A percentile compares a stretch with the other conserved stretches of the same genome.
phyloP scores from a whole-genome alignment of 78 protist genomes.

The Protostelium mycophagum region DNA sequence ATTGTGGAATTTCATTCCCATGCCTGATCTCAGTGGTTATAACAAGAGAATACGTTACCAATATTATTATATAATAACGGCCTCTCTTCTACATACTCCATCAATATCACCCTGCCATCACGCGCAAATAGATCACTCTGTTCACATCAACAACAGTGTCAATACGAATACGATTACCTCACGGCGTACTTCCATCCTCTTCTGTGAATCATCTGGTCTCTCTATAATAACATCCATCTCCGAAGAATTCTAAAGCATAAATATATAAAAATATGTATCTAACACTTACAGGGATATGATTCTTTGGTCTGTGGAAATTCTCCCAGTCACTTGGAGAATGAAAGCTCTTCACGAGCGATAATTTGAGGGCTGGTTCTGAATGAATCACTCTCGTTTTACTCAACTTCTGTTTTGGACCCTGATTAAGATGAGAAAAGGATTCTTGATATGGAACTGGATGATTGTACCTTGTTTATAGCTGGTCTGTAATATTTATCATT shows the following conservation, averaged over 20 bases:
- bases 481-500: slow-evolving; percentile 44
- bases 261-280: too few relatives aligned
- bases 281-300: slow-evolving; percentile 12
- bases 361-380: slow-evolving; percentile 50
- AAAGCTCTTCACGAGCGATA: slow-evolving; percentile 41
- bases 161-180: neutral
- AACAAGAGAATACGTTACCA: too few relatives aligned
- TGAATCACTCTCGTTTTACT: slow-evolving; percentile 27
- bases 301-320: slow-evolving; percentile 21
- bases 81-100: slow-evolving; percentile 66
- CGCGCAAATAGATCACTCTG: slow-evolving; percentile 57
- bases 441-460: neutral
- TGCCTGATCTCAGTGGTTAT: slow-evolving; percentile 32
- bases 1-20: slow-evolving; percentile 20
- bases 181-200: neutral
- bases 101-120: slow-evolving; percentile 57
- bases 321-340: slow-evolving; percentile 17
- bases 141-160: neutral
- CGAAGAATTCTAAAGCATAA: too few relatives aligned
- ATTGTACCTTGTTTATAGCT: neutral
- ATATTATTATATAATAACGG: slow-evolving; percentile 49
- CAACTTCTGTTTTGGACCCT: slow-evolving; percentile 6
- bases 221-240: too few relatives aligned
- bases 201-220: neutral
- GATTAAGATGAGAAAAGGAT: too few relatives aligned